Base-by-base conservation (phyloP, 495 filamentous ascomycete genomes). In the Aspergillus heteromorphus region DNA sequence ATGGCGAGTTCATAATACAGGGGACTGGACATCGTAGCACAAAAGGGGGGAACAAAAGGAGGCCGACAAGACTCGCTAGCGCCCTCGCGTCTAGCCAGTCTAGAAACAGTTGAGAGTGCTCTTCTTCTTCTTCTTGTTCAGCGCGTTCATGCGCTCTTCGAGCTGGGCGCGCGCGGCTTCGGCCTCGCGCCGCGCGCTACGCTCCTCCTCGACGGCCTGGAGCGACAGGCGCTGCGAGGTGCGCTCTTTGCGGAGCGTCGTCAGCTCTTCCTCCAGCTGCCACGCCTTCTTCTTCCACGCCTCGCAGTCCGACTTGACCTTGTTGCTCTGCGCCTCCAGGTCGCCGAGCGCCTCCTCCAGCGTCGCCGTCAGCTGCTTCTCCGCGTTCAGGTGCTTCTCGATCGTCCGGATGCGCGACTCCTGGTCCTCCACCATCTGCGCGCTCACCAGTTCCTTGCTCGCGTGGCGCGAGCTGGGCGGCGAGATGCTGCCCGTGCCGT, bases 41-140 rank as follows among this genome's bases (percentile, higher is more conserved):
- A 51, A 59, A 30, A 55, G 34, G 43, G 23, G 48, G 54, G 47
- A 43, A 61, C 40, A 57, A 62, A 54, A 30, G 51, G 52, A 53
- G 56, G 60, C 40, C 29, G 45, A 55, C 52, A 59, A 49, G 27
- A 61, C 59, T 8, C n/a, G 17, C 38, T 29, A 40, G 40, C 18
- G 36, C 40, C 34, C 55, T n/a, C n/a, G n/a, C n/a, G n/a, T n/a
- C n/a, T 57, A 36, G 27, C 45, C 51, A 20, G 45, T 56, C 58
- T 69, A 98, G 74, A 98, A 98, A 78, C 93, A 98, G 74, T 96
- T 97, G 63, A 98, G 83, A 27, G 87, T 89, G 65, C 89, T 87
- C 83, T 93, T 93, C 84, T 96, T 96, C 78, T 92, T 96, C 74
- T 91, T 91, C 69, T 82, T 83, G 66, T 84, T 87, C 64, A 95